Evolutionary conservation across 1,284 basidiomycete species (phyloP), one percentile per base, ranked within the genome.

Genomic region (Fomitopsis palustris): DNA sequence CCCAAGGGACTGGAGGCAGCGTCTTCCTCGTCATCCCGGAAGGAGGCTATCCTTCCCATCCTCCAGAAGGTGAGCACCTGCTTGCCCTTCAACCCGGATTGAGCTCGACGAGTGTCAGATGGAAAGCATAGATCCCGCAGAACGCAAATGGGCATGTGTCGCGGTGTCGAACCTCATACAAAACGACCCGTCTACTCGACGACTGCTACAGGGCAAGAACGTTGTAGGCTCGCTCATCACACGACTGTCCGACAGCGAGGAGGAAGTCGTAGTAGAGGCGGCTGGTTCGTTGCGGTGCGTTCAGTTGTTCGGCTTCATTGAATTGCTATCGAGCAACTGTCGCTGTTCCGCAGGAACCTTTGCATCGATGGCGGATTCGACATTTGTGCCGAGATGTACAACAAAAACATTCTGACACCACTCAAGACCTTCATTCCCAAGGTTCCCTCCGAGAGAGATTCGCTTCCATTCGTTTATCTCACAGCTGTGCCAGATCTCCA

Each of bases 331-430:
- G 9, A 21, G 7, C 35, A 25, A 41, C 9, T 42, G 17, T 29
- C 14, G 31, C 3, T 14, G 19, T 9, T 1, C 16, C 10, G 5
- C 67, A 95, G 95, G 64, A 98, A 97, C 75, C 75, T 97, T 25
- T 95, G 93, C 67, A 90, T 98, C 68, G 95, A 97, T 70, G 95
- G 93, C 23, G 95, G 95, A 43, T 91, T 91, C 68, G 93, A 96
- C 68, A 91, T 96, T 43, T 95, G 94, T 67, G 92, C 90, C 3
- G 93, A 97, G 74, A 96, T 98, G 93, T 96, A 90, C 75, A 97
- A 98, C 75, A 97, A 97, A 78, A 91, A 91, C 64, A 87, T 97
- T 56, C 78, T 96, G 57, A 80, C 86, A 1, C 92, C 91, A 0
- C 73, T 94, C 58, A 85, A 79, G 67, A 80, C 81, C 0, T 90